Conservation (phyloP, 1,284 basidiomycete genomes). For the Leccinum cinnamomeum region DNA sequence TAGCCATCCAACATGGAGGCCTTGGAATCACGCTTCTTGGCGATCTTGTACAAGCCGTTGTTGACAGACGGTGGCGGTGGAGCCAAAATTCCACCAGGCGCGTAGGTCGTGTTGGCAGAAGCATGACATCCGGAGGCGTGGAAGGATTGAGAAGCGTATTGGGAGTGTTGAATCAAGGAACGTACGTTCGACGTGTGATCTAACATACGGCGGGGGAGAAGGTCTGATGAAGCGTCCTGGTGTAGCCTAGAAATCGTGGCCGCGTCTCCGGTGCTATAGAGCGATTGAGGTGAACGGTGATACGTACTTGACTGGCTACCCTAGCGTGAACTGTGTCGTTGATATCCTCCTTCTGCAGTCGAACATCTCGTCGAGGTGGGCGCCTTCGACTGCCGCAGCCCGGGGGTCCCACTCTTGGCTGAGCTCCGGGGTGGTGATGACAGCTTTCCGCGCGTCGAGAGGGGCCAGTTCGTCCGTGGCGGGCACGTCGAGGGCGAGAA, state of each 20-base stretch:
- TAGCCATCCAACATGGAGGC: constrained; percentile 79
- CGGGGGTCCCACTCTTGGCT: constrained; percentile 85
- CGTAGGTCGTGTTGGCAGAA: constrained; percentile 98
- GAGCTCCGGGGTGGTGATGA: constrained; percentile 83
- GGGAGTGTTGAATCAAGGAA: constrained; percentile 30
- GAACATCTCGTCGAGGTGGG: constrained; percentile 82
- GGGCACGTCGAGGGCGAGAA: constrained; percentile 72
- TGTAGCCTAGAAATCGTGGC: constrained; percentile 89
- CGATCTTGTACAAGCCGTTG: constrained; percentile 80
- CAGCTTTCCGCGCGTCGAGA: constrained; percentile 80
- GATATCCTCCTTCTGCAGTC: constrained; percentile 75
- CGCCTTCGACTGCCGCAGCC: constrained; percentile 71
- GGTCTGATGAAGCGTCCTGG: constrained; percentile 83
- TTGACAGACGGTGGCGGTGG: constrained; percentile 55
- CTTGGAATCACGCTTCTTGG: constrained; percentile 69
- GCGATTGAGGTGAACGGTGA: constrained; percentile 12
- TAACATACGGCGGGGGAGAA: constrained; percentile 85
- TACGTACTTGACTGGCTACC: constrained; percentile 94
- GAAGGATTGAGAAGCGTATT: constrained; percentile 33
- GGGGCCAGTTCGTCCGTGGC: constrained; percentile 61
- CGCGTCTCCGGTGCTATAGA: constrained; percentile 80
- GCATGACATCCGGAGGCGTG: constrained; percentile 76
- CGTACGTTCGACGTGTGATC: constrained; percentile 83
- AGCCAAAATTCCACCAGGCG: constrained; percentile 80
- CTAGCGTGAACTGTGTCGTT: constrained; percentile 88